Conservation (phyloP, 1,284 basidiomycete species). For the Austropuccinia psidii region DNA sequence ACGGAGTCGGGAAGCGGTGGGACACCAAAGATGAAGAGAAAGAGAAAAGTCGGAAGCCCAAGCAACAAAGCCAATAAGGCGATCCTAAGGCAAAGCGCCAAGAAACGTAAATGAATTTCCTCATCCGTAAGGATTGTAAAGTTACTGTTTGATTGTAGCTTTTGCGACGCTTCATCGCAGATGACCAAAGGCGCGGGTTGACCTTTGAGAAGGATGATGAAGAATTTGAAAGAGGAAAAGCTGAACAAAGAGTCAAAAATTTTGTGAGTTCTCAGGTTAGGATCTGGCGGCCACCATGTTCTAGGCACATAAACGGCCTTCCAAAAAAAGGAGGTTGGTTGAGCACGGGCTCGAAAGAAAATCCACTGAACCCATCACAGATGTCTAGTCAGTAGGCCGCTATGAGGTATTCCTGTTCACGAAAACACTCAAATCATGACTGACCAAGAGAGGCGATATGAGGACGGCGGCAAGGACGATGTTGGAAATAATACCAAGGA, state of each 20-base stretch:
- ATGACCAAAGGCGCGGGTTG: neutral
- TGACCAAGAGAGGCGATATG: neutral
- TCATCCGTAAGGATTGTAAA: conserved; percentile 3
- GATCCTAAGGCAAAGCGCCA: conserved; percentile 16
- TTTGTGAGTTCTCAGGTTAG: neutral
- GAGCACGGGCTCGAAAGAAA: conserved; percentile 1
- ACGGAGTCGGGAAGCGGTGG: neutral
- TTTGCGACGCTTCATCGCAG: neutral
- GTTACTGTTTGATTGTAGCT: neutral
- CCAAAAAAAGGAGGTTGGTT: conserved; percentile 4
- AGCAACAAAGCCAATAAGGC: conserved; percentile 4
- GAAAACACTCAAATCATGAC: neutral
- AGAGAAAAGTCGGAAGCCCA: neutral
- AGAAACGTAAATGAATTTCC: conserved; percentile 27
- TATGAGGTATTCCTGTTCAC: neutral
- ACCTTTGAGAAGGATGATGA: neutral
- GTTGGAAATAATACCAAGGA: neutral
- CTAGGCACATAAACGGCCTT: conserved; percentile 20
- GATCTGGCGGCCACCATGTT: conserved; percentile 21
- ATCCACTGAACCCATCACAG: too few relatives aligned
- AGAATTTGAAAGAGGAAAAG: conserved; percentile 6
- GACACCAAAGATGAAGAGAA: conserved; percentile 7
- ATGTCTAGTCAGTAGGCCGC: too few relatives aligned
- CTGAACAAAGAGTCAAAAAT: conserved; percentile 1
- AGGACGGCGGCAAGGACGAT: neutral